Evolutionary conservation across 495 filamentous ascomycete genomes (phyloP), one percentile per base, ranked within the genome.

Genomic region (Pyronema omphalodes): DNA sequence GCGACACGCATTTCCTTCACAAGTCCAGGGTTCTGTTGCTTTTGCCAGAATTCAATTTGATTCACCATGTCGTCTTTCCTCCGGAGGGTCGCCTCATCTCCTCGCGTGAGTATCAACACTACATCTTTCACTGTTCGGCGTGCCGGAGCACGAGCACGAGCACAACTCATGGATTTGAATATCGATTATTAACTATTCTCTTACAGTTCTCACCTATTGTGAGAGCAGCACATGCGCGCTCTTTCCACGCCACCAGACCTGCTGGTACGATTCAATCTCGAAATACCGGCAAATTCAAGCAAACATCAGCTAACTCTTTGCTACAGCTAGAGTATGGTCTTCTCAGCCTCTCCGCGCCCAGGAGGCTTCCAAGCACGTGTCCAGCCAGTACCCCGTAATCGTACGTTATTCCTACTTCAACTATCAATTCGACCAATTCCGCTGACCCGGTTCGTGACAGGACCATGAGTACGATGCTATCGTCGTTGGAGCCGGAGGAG

Each of bases 401-500:
- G 86, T 93, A 82, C 68, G 85, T 76, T 44, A 39, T 35, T 41
- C 33, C 40, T 37, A 14, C 36, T 49, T 51, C 50, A 14, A 29
- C 23, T 5, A 5, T 5, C 23, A 29, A 29, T 5, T 29, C 23
- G 23, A 29, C 23, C 23, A 41, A 37, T 23, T 55, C 12, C 36
- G 55, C 54, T 57, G 75, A 81, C 61, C 74, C 77, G 59, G 72
- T 76, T 76, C 76, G 33, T 4, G 12, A 3, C 62, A 83, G 80
- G 80, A 83, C 60, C 80, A 83, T 67, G 80, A 83, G 66, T 84
- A 84, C 66, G 80, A 83, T 82, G 91, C 91, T 37, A 75, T 96
- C 61, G 89, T 96, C 51, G 85, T 96, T 57, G 89, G 89, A 66
- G 89, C 89, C 58, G 89, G 89, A 60, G 89, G 89, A 65, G 80